Conservation (phyloP, 1,284 basidiomycete genomes). For the Lignosus rhinocerotis region DNA sequence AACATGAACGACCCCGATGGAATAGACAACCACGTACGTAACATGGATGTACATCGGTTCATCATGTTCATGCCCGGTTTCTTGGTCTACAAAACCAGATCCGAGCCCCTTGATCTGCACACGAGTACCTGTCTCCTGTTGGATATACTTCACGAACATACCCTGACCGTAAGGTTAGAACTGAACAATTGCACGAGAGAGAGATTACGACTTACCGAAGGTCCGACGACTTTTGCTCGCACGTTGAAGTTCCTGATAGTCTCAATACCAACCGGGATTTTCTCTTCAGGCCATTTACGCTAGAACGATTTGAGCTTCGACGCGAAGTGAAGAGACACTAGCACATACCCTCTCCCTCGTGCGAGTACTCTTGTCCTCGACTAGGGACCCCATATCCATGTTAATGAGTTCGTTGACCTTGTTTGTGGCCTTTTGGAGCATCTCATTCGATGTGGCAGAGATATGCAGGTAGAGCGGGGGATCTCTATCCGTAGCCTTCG, state of each 20-base stretch:
- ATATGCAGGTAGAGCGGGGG: slow-evolving; percentile 95
- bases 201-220: slow-evolving; percentile 57
- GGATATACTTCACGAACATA: slow-evolving; percentile 98
- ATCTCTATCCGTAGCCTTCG: slow-evolving; percentile 88
- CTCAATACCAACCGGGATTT: slow-evolving; percentile 85
- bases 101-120: slow-evolving; percentile 98
- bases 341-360: slow-evolving; percentile 54
- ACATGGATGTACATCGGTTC: slow-evolving; percentile 96
- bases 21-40: slow-evolving; percentile 55
- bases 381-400: slow-evolving; percentile 84
- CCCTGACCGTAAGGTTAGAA: slow-evolving; percentile 50
- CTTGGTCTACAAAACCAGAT: slow-evolving; percentile 94
- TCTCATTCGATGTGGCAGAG: slow-evolving; percentile 79
- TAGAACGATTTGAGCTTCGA: slow-evolving; percentile 31
- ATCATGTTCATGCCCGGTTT: slow-evolving; percentile 87
- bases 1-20: not conserved
- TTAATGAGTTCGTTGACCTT: slow-evolving; percentile 86
- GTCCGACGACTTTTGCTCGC: slow-evolving; percentile 95
- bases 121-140: slow-evolving; percentile 92
- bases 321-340: too few relatives aligned
- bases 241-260: slow-evolving; percentile 96
- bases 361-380: slow-evolving; percentile 80
- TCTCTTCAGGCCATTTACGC: slow-evolving; percentile 97
- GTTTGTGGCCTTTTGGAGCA: slow-evolving; percentile 79
- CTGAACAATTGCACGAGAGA: not conserved